Base-by-base conservation (phyloP, 495 filamentous ascomycete genomes). In the Terfezia claveryi region DNA sequence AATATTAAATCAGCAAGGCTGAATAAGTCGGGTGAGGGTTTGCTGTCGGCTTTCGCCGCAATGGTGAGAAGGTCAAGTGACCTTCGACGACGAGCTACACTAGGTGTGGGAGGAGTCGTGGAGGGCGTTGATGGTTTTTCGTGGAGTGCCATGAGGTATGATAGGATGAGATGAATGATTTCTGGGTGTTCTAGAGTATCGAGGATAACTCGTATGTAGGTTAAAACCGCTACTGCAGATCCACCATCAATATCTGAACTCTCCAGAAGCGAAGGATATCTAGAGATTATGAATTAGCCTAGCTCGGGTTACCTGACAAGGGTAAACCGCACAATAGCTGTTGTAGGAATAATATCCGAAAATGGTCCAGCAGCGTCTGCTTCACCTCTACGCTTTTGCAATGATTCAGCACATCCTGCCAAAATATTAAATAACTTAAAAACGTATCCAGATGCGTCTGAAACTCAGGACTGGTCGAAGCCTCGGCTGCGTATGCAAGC, bases 341-440 rank as follows among this genome's bases (percentile, higher is more conserved):
- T 61, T 95, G 85, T 49, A 99, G 70, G 66, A 99, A 99, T 10
- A 99, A 77, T 57, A 96, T 82, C 64, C 94, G 87, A 64, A 96
- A 99, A 67, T 99, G 92, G 66, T 96, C 92, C 44, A 99, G 71
- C 23, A 99, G 70, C 0, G 87, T 94, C 56, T 82, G 84, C 59
- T 87, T 89, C 51, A 99, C 83, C 63, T 96, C 92, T 2, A 76
- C 72, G 1, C 89, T 95, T 58, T 79, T 79, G 69, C 91, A 99
- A 68, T 96, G 86, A 62, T 95, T 87, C 51, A 99, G 74, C 14
- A 94, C 85, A 67, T 99, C 91, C 63, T 99, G 91, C 92, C 91
- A 99, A 60, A 99, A 98, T 14, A 87, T 70, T 12, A 99, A 72
- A 62, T 95, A 89, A 12, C 91, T 93, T 27, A 99, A 75, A 62